Evolutionary conservation across 306 rosid species (phyloP).

Genomic region (Quercus alba): DNA sequence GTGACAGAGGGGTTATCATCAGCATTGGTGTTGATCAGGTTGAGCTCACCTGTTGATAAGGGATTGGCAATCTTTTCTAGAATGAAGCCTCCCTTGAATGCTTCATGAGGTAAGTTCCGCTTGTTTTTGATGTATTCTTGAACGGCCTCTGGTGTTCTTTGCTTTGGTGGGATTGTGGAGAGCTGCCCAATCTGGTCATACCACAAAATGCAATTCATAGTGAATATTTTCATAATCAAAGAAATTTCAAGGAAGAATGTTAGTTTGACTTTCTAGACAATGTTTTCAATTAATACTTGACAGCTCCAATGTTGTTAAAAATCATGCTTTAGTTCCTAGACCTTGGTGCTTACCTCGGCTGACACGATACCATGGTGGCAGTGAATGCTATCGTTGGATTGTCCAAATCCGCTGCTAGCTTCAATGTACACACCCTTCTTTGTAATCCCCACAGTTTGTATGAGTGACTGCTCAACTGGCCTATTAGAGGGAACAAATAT

Average conservation of each 20-base stretch:
- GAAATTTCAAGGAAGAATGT: not conserved
- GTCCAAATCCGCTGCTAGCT: constrained; percentile 86
- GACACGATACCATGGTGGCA: constrained; percentile 94
- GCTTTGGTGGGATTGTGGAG: constrained; percentile 86
- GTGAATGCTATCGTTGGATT: constrained; percentile 73
- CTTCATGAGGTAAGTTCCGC: constrained; percentile 64
- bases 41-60: constrained; percentile 70
- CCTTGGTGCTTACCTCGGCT: constrained; percentile 68
- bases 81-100: constrained; percentile 86
- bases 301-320: not conserved
- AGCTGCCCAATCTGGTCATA: constrained; percentile 83
- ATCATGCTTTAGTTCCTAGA: not conserved
- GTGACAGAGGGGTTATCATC: constrained; percentile 77
- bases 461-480: constrained; percentile 58
- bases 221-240: no score
- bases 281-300: not conserved
- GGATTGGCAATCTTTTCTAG: constrained; percentile 73
- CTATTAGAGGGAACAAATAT: constrained; percentile 64
- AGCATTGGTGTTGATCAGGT: constrained; percentile 53
- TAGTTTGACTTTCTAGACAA: not conserved
- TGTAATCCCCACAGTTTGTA: constrained; percentile 87
- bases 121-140: constrained; percentile 49
- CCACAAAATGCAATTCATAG: not conserved
- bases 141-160: constrained; percentile 68
- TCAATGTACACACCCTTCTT: constrained; percentile 82